A percentile compares a stretch with the other conserved stretches of the same genome.
Evolutionary conservation across 2,329 filamentous ascomycete genomes (phyloP).

Genomic region (Penicillium sp.): DNA sequence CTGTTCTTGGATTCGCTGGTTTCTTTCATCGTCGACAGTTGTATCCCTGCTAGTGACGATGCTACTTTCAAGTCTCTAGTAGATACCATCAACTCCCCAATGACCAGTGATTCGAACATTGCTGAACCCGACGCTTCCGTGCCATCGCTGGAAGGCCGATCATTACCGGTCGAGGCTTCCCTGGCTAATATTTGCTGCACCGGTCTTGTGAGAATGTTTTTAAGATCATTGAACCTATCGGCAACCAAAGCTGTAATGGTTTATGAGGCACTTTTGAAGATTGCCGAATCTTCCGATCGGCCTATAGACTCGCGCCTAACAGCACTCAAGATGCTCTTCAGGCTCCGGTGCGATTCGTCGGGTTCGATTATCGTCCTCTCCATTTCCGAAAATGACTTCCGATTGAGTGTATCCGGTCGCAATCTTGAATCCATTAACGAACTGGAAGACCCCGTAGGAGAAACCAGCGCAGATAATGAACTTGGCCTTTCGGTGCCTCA

Average conservation of each 20-base stretch:
- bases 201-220: conserved; percentile 76
- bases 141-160: conserved; percentile 36
- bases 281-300: conserved; percentile 64
- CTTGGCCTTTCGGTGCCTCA: conserved; percentile 34
- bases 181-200: conserved; percentile 68
- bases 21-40: conserved; percentile 43
- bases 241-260: conserved; percentile 66
- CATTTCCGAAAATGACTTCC: conserved; percentile 71
- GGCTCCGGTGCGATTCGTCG: conserved; percentile 80
- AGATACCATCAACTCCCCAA: conserved; percentile 40
- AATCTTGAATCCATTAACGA: conserved; percentile 56
- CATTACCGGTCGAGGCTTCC: conserved; percentile 37
- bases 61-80: conserved; percentile 38
- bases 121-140: conserved; percentile 46
- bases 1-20: conserved; percentile 46
- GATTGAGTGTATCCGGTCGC: conserved; percentile 74
- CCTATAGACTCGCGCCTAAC: conserved; percentile 73
- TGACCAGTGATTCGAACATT: conserved; percentile 39
- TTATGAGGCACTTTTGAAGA: conserved; percentile 67
- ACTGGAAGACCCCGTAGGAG: conserved; percentile 48
- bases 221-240: conserved; percentile 71
- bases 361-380: conserved; percentile 74
- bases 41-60: conserved; percentile 35
- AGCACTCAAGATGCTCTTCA: conserved; percentile 78
- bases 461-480: conserved; percentile 43